Evolutionary conservation across 345 rosid species (phyloP), one percentile per base, ranked within the genome.

Genomic region (Lepidium aucheri): DNA sequence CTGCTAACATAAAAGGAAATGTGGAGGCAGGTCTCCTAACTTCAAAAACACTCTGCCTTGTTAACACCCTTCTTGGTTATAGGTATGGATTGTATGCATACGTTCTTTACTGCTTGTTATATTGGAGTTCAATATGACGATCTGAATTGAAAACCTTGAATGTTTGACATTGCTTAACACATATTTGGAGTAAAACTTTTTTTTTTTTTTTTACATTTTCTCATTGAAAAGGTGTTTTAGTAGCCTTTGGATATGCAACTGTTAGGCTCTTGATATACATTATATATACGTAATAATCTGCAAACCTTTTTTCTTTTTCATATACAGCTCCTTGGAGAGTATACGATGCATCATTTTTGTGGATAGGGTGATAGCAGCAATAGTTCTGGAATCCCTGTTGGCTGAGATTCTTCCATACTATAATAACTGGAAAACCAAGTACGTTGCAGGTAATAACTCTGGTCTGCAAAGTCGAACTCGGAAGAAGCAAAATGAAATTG

Each of bases 281-380:
- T 28, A 28, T 40, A 30, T 9, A n/a, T 24, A 15, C 24, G 9
- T 17, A 43, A 15, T 57, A 30, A 6, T 46, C 65, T 43, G 55
- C 18, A 17, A 4, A 40, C 20, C 4, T 52, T 3, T 47, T 9
- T 12, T 47, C 2, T n/a, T 61, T 51, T 39, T 7, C 11, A 26
- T 9, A 52, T 17, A 11, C 85, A 94, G 97, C 69, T 68, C 42
- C 45, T 53, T 81, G 61, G 59, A 80, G 72, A 85, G 85, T 28
- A 85, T 90, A 14, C 79, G 95, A 73, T 94, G 97, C 62, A 84
- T 94, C 67, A 43, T 94, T 53, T 94, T 94, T 70, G 96, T 88
- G 61, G 80, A 88, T 69, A 84, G 97, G 81, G 81, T 94, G 50
- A 78, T 94, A 33, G 65, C 91, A 30, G 86, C 95, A 4, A 56